Conservation (phyloP, 805 yeast genomes). For the Jamesozyma piceae region DNA sequence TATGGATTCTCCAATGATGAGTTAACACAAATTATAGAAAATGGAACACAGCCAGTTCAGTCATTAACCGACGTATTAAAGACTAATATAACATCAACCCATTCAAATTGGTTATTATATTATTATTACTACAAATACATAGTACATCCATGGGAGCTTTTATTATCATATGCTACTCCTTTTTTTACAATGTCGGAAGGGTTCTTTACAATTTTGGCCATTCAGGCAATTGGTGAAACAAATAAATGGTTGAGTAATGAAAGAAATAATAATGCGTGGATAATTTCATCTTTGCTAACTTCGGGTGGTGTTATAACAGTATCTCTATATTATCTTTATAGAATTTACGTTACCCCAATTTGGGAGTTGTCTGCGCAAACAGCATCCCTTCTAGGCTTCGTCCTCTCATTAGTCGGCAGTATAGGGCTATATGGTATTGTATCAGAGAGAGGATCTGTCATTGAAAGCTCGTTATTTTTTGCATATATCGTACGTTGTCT, state of each 20-base stretch:
- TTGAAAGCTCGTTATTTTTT: slow-evolving; percentile 77
- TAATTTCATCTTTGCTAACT: slow-evolving; percentile 58
- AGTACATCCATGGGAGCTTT: slow-evolving; percentile 59
- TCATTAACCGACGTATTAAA: slow-evolving; percentile 16
- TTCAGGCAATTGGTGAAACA: slow-evolving; percentile 85
- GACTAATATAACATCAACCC: slow-evolving; percentile 7
- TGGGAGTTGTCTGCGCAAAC: slow-evolving; percentile 60
- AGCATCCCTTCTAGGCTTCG: slow-evolving; percentile 80
- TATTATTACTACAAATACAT: slow-evolving; percentile 30
- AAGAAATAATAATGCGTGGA: slow-evolving; percentile 65
- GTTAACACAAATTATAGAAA: slow-evolving; percentile 14
- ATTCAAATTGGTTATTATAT: slow-evolving; percentile 23
- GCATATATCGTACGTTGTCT: slow-evolving; percentile 89
- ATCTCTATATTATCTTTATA: slow-evolving; percentile 66
- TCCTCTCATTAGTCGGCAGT: slow-evolving; percentile 63
- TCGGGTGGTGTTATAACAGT: slow-evolving; percentile 71
- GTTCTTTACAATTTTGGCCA: slow-evolving; percentile 80
- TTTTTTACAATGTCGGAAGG: slow-evolving; percentile 87
- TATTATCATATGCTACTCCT: slow-evolving; percentile 76
- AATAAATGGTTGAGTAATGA: slow-evolving; percentile 49
- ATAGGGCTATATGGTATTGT: slow-evolving; percentile 78
- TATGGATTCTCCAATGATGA: slow-evolving; percentile 40
- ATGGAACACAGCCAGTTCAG: slow-evolving; percentile 19
- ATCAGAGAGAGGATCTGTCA: slow-evolving; percentile 76
- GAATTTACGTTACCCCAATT: slow-evolving; percentile 72